phyloP scores from a whole-genome alignment of 768 basidiomycete genomes.

The Leucosporidium scottii region DNA sequence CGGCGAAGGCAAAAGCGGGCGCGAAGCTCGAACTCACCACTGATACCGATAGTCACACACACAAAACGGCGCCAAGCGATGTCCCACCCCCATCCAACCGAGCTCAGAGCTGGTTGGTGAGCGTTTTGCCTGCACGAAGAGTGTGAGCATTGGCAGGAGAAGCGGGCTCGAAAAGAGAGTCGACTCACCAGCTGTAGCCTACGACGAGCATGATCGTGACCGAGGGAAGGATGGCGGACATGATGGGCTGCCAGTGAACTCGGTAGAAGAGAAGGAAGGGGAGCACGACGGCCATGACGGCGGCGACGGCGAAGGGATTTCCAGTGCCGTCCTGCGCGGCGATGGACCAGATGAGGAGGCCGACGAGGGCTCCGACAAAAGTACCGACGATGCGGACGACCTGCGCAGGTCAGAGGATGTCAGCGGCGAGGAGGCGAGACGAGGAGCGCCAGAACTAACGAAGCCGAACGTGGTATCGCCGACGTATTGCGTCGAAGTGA shows the following conservation, averaged over 20 bases:
- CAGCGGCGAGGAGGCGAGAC: neutral
- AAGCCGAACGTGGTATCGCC: conserved; percentile 12
- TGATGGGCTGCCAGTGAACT: conserved; percentile 35
- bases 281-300: conserved; percentile 48
- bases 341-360: conserved; percentile 52
- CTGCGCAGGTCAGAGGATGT: neutral
- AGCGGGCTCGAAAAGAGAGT: neutral
- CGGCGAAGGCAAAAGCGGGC: no score
- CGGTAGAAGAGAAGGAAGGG: conserved; percentile 52
- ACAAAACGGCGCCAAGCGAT: conserved; percentile 27
- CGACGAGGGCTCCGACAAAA: conserved; percentile 45
- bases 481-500: conserved; percentile 8
- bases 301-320: conserved; percentile 53
- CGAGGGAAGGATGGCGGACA: conserved; percentile 22
- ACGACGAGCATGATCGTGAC: conserved; percentile 30
- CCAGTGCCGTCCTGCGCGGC: conserved; percentile 46
- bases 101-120: conserved; percentile 15
- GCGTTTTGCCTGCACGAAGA: conserved; percentile 14
- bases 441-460: neutral
- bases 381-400: conserved; percentile 50
- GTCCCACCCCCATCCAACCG: conserved; percentile 26
- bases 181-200: conserved; percentile 22
- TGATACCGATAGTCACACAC: conserved; percentile 30
- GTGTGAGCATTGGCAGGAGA: neutral
- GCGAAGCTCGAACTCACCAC: no score